Evolutionary conservation across 192 early-diverging fungal genomes (phyloP).

Genomic region (Obelidium mucronatum): DNA sequence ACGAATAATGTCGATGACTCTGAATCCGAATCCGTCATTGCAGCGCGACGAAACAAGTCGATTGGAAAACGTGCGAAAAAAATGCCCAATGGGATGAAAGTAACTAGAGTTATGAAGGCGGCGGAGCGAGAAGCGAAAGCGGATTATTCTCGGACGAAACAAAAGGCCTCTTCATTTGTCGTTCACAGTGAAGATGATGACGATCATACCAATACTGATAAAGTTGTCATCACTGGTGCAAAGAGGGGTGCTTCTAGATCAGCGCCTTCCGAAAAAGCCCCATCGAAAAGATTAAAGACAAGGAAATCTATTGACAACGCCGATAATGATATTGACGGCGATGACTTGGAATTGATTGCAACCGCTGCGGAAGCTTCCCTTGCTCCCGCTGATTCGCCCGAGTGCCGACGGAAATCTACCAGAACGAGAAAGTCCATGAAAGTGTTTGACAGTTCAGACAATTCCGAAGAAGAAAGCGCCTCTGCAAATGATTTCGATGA

Average conservation of each 20-base stretch:
- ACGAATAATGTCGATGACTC: constrained; percentile 3
- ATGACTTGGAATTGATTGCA: not conserved
- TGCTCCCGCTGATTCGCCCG: not conserved
- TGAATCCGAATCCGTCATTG: not conserved
- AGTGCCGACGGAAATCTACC: not conserved
- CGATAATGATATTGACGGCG: not conserved
- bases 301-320: not conserved
- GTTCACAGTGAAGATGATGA: not conserved
- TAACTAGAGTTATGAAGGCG: not conserved
- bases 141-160: not conserved
- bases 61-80: constrained; percentile 1
- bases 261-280: not conserved
- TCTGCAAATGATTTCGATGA: not conserved
- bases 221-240: not conserved
- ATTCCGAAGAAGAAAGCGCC: not conserved
- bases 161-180: not conserved
- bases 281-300: not conserved
- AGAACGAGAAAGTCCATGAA: not conserved
- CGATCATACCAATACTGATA: not conserved
- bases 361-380: not conserved
- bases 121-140: constrained; percentile 1
- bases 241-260: not conserved
- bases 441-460: not conserved
- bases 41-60: not conserved
- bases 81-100: constrained; percentile 21